phyloP scores from a whole-genome alignment of 1,139 yeast genomes.

The Sugiyamaella neomexicana region DNA sequence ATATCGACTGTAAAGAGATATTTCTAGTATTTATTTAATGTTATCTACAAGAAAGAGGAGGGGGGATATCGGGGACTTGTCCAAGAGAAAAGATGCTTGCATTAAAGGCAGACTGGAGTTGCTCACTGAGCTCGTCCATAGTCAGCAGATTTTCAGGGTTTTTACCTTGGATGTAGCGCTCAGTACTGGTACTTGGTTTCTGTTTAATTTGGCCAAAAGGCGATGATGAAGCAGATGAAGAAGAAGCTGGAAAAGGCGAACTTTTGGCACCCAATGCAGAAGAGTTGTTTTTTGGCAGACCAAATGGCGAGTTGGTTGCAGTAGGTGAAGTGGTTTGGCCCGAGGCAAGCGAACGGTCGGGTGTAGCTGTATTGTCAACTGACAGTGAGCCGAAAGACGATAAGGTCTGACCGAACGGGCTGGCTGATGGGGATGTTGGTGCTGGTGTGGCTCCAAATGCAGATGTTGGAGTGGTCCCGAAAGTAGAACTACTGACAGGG shows the following conservation, averaged over 20 bases:
- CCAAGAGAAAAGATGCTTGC: conserved; percentile 60
- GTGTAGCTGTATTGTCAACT: neutral
- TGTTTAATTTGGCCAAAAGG: conserved; percentile 7
- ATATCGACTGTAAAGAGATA: conserved; percentile 20
- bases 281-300: neutral
- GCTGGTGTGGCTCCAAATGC: neutral
- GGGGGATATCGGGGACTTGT: conserved; percentile 73
- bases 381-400: neutral
- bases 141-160: conserved; percentile 40
- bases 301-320: neutral
- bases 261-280: neutral
- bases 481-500: neutral
- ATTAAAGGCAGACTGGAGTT: conserved; percentile 52
- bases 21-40: conserved; percentile 10
- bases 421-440: neutral
- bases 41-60: conserved; percentile 57
- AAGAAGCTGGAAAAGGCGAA: too few species aligned
- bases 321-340: neutral
- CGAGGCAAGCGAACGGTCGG: too few species aligned
- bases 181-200: neutral
- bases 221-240: neutral
- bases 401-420: conserved; percentile 6
- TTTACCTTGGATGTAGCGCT: conserved; percentile 39
- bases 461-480: conserved; percentile 2
- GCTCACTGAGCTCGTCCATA: conserved; percentile 46